phyloP scores from a whole-genome alignment of 768 basidiomycete genomes.

The Inosperma sp. region DNA sequence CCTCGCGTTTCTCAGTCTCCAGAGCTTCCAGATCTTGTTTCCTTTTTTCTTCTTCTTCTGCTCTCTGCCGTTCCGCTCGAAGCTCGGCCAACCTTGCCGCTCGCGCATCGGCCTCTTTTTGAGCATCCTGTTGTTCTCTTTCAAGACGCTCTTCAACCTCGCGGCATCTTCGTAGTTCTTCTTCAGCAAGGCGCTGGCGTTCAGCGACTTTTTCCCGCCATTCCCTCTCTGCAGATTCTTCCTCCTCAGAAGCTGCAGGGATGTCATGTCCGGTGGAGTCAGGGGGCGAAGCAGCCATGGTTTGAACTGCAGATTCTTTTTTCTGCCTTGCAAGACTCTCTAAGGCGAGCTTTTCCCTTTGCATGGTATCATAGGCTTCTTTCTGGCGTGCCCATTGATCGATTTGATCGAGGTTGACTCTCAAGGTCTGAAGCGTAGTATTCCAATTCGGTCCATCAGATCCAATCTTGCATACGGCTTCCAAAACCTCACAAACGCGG shows the following conservation, averaged over 20 bases:
- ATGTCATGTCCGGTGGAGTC: no score
- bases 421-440: not conserved
- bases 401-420: not conserved
- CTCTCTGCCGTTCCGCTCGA: constrained; percentile 14
- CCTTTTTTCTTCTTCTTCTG: constrained; percentile 11
- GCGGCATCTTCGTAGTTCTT: constrained; percentile 12
- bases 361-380: no score
- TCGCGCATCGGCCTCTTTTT: constrained; percentile 11
- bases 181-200: constrained; percentile 10
- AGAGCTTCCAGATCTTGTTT: not conserved
- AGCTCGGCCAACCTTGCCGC: constrained; percentile 14
- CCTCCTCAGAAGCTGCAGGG: constrained; percentile 4
- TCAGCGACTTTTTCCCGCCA: constrained; percentile 10
- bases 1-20: not conserved
- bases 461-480: not conserved
- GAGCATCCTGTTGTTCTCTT: not conserved
- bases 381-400: not conserved
- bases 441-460: not conserved
- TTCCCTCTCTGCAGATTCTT: not conserved
- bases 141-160: constrained; percentile 12
- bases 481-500: not conserved
- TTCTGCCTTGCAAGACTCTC: no score
- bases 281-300: no score
- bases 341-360: no score
- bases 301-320: no score